A percentile compares a stretch with the other conserved stretches of the same genome.
Evolutionary conservation across 148 eudicot species (phyloP).

Genomic region (Tetragonia tetragonoides): DNA sequence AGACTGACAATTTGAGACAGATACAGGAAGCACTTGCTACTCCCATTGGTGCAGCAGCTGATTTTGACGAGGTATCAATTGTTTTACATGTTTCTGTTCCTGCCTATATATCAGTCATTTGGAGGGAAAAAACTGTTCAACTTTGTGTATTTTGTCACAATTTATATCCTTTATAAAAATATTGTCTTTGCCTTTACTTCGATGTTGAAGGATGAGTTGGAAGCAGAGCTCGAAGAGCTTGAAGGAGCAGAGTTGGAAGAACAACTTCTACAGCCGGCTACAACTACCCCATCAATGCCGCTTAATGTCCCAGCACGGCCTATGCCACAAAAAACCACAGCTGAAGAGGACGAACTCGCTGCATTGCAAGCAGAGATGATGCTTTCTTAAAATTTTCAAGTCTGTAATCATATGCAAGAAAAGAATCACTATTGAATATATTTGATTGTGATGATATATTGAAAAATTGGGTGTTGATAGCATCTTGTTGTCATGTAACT

Average conservation of each 20-base stretch:
- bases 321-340: conserved; percentile 38
- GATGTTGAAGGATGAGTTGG: conserved; percentile 55
- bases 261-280: conserved; percentile 62
- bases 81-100: not conserved
- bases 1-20: conserved; percentile 69
- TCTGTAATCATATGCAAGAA: not conserved
- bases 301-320: conserved; percentile 40
- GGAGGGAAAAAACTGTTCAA: not conserved
- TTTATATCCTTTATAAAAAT: too few relatives aligned
- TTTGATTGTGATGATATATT: conserved; percentile 19
- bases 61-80: conserved; percentile 55
- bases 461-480: conserved; percentile 20
- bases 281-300: conserved; percentile 36
- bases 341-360: conserved; percentile 68
- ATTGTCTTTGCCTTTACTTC: not conserved
- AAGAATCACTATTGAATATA: not conserved
- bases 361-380: conserved; percentile 66
- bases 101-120: not conserved
- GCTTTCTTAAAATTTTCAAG: conserved; percentile 26
- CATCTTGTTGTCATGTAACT: conserved; percentile 20
- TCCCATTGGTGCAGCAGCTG: conserved; percentile 55
- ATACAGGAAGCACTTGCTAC: conserved; percentile 65
- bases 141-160: too few relatives aligned
- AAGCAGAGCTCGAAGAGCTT: conserved; percentile 69
- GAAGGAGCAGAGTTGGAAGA: conserved; percentile 71